These are phyloP conservation scores for Apium graveolens DNA, from an alignment of 129 eudicot genomes.

Conservation along the genomic window DNA sequence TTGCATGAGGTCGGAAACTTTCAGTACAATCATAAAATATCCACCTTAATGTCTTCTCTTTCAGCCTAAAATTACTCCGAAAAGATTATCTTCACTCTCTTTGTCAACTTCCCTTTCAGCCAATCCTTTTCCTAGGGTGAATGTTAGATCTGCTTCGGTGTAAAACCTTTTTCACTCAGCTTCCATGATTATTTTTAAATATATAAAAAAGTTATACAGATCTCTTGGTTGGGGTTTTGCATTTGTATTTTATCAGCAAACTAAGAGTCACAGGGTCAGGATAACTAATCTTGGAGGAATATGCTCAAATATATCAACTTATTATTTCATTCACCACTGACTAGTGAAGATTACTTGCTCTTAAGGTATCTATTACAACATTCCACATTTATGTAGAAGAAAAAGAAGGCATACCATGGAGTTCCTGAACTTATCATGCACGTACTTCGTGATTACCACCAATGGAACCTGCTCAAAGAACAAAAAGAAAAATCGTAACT, in stretches of 20 bases:
- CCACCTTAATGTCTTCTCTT: background rate
- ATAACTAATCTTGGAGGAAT: background rate
- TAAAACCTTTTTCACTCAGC: background rate
- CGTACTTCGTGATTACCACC: constrained; percentile 66
- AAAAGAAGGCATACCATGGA: constrained; percentile 58
- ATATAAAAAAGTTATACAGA: too few species aligned
- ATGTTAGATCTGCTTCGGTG: background rate
- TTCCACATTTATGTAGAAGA: background rate
- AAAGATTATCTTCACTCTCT: background rate
- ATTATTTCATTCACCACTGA: background rate
- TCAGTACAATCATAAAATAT: background rate
- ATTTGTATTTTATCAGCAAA: background rate
- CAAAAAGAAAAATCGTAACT: too few species aligned
- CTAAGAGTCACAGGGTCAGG: background rate
- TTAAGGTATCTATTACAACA: background rate
- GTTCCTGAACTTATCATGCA: constrained; percentile 73
- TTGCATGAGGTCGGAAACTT: background rate
- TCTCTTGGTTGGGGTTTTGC: background rate
- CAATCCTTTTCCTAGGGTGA: background rate
- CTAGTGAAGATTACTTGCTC: background rate
- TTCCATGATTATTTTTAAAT: too few species aligned
- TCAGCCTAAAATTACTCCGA: background rate
- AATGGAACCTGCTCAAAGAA: constrained; percentile 67
- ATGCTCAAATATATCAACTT: background rate
- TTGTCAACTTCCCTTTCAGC: background rate